These are phyloP conservation scores for Penicillium hesseltinei DNA, from an alignment of 2,329 filamentous ascomycete species.

Conservation along the genomic window DNA sequence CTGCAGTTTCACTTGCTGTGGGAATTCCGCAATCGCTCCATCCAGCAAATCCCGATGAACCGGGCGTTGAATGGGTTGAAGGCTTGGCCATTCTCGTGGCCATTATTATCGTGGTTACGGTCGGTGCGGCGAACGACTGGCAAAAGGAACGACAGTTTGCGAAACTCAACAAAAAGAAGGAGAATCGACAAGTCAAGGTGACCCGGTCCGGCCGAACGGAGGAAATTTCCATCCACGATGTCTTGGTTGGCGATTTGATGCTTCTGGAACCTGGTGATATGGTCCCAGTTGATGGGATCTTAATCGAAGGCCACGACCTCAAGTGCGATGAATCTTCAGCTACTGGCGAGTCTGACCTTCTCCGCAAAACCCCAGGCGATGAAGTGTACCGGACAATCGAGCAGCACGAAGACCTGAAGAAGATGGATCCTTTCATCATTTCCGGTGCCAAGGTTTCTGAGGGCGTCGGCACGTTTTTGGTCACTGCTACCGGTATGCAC, in stretches of 20 bases:
- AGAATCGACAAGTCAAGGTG: conserved; percentile 71
- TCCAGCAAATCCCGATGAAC: conserved; percentile 51
- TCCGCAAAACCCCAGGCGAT: conserved; percentile 65
- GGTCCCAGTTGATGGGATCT: conserved; percentile 69
- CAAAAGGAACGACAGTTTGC: conserved; percentile 80
- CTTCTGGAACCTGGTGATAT: conserved; percentile 71
- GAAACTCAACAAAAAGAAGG: conserved; percentile 76
- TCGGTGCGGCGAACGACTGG: conserved; percentile 77
- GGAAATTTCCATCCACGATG: conserved; percentile 68
- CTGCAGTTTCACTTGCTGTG: conserved; percentile 69
- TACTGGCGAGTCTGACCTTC: conserved; percentile 71
- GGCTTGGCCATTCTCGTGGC: conserved; percentile 76
- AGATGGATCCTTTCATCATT: conserved; percentile 76
- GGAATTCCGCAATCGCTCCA: conserved; percentile 69
- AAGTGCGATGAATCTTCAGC: conserved; percentile 73
- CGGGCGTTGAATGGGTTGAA: conserved; percentile 75
- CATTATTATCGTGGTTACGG: conserved; percentile 71
- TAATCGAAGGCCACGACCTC: conserved; percentile 64
- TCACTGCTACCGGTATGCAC: conserved; percentile 71
- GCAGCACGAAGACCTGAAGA: conserved; percentile 58
- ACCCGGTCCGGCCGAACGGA: conserved; percentile 70
- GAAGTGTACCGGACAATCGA: conserved; percentile 65
- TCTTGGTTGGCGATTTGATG: conserved; percentile 72
- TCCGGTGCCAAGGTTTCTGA: conserved; percentile 76
- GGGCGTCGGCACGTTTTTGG: conserved; percentile 72